Conservation (phyloP, 768 basidiomycete genomes). For the Pulveroboletus sp. region DNA sequence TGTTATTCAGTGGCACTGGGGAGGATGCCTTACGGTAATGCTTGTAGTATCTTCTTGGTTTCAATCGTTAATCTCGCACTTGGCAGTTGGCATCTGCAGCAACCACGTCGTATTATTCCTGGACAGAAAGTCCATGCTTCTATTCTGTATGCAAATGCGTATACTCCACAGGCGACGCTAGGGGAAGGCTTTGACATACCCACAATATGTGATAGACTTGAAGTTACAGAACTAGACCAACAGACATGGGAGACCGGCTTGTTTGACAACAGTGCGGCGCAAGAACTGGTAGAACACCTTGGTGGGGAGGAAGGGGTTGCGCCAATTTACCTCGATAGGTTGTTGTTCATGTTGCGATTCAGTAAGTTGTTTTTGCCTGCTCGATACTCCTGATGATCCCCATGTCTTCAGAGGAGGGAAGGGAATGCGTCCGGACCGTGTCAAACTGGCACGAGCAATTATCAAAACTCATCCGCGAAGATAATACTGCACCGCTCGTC, state of each 20-base stretch:
- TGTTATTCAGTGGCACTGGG: conserved; percentile 16
- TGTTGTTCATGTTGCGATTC: conserved; percentile 4
- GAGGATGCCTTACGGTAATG: conserved; percentile 17
- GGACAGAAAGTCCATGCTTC: conserved; percentile 26
- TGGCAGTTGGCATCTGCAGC: conserved; percentile 12
- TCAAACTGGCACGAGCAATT: conserved; percentile 11
- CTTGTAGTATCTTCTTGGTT: not conserved
- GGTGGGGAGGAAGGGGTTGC: conserved; percentile 12
- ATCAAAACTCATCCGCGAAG: conserved; percentile 6
- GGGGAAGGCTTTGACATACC: conserved; percentile 25
- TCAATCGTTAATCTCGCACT: not conserved
- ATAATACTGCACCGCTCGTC: conserved; percentile 13
- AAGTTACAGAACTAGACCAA: conserved; percentile 3
- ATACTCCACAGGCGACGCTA: conserved; percentile 14
- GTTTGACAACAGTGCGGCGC: conserved; percentile 18
- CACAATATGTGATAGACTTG: not conserved
- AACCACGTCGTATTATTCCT: conserved; percentile 26
- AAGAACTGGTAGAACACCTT: conserved; percentile 10
- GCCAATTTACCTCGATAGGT: conserved; percentile 14
- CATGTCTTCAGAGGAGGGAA: conserved; percentile 6
- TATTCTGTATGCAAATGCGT: conserved; percentile 19
- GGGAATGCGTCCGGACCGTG: conserved; percentile 16
- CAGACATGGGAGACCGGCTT: conserved; percentile 20
- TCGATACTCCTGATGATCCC: not conserved
- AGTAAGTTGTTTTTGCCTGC: conserved; percentile 4